phyloP scores from a whole-genome alignment of 2,329 filamentous ascomycete genomes.

The Fusarium secorum region DNA sequence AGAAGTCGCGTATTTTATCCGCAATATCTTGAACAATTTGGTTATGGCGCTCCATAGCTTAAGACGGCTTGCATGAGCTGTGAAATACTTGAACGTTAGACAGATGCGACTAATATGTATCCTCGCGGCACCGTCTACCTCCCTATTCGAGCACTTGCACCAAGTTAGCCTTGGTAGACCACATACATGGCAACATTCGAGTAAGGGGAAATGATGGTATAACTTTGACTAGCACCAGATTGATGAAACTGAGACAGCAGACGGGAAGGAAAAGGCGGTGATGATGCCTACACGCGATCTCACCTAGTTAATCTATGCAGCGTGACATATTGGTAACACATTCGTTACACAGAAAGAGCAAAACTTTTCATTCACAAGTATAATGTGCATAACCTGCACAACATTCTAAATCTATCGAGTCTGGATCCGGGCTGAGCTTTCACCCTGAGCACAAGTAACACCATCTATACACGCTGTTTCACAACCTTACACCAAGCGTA shows the following conservation, averaged over 20 bases:
- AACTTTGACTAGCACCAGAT: not conserved
- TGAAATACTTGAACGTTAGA: fast-evolving
- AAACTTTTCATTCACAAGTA: fast-evolving
- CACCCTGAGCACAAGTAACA: not conserved
- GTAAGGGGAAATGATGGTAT: fast-evolving
- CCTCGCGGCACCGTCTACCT: fast-evolving
- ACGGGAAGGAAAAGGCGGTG: not conserved
- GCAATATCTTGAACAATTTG: constrained; percentile 54
- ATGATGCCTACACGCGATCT: not conserved
- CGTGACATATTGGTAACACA: not conserved
- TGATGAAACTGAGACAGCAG: not conserved
- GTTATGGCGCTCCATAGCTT: constrained; percentile 57
- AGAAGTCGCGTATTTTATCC: constrained; percentile 53
- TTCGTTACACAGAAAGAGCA: not conserved
- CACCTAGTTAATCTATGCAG: not conserved
- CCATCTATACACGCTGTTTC: not conserved
- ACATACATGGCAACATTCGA: fast-evolving
- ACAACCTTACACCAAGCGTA: not conserved
- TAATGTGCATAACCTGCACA: not conserved
- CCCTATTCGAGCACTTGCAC: not conserved
- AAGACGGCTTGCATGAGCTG: fast-evolving
- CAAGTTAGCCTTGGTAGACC: too few relatives aligned
- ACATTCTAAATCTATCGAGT: not conserved
- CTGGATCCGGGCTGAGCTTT: not conserved
- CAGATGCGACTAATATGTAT: not conserved